These are phyloP conservation scores for Solanum hybrid DNA, from an alignment of 305 asterid species.

Conservation along the genomic window DNA sequence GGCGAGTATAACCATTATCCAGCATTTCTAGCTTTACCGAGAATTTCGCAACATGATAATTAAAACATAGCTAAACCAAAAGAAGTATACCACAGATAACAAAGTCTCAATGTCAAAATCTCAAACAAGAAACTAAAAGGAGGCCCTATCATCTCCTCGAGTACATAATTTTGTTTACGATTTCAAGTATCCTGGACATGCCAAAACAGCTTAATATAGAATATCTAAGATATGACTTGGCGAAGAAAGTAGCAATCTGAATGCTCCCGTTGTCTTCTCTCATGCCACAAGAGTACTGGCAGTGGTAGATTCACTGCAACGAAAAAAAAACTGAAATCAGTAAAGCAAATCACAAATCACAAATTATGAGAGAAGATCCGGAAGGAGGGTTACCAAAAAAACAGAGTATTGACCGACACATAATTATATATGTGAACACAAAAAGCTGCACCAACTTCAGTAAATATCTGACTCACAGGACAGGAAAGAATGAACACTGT, in stretches of 20 bases:
- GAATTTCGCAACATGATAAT: not conserved
- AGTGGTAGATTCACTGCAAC: constrained; percentile 3
- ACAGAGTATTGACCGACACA: not conserved
- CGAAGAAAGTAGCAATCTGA: not conserved
- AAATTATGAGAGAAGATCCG: not conserved
- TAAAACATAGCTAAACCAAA: not conserved
- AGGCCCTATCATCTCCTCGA: not conserved
- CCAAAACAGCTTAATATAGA: not conserved
- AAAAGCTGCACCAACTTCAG: not conserved
- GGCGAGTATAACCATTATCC: not conserved
- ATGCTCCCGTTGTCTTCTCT: not conserved
- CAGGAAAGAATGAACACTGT: not conserved
- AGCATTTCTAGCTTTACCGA: not conserved
- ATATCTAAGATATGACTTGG: not conserved
- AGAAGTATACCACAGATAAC: not conserved
- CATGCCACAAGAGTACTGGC: constrained; percentile 1
- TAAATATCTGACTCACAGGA: not conserved
- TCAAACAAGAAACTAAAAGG: not conserved
- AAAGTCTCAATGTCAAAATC: not conserved
- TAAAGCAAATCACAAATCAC: not conserved
- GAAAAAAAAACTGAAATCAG: not conserved
- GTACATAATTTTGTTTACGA: not conserved
- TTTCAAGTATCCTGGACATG: not conserved
- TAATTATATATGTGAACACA: not conserved
- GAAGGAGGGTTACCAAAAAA: not conserved